These are phyloP conservation scores for Pythium insidiosum DNA, from an alignment of 352 stramenopile species.

Conservation along the genomic window DNA sequence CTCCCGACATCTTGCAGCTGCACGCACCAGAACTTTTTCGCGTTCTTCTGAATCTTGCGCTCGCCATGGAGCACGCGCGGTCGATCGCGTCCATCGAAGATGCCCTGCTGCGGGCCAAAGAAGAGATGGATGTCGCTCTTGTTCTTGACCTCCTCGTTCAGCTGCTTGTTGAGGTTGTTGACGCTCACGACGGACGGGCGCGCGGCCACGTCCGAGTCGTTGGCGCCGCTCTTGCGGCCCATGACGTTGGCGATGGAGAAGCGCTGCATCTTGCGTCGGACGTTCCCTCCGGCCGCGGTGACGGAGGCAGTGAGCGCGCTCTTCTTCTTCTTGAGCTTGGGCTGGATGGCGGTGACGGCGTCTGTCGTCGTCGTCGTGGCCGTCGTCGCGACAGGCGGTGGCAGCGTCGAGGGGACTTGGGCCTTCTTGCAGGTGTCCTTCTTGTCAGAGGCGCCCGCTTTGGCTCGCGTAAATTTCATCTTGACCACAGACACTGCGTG, in stretches of 20 bases:
- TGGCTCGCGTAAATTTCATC: conserved; percentile 15
- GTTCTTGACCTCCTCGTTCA: conserved; percentile 49
- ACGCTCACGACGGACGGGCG: conserved; percentile 63
- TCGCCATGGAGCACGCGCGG: conserved; percentile 82
- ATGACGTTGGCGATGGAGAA: conserved; percentile 75
- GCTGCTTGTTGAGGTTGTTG: conserved; percentile 62
- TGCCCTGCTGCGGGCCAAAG: conserved; percentile 62
- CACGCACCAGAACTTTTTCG: conserved; percentile 59
- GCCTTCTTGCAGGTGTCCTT: too few species aligned
- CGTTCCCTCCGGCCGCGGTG: too few species aligned
- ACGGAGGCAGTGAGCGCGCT: too few species aligned
- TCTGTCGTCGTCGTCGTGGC: too few species aligned
- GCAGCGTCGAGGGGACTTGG: too few species aligned
- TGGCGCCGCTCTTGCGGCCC: conserved; percentile 37
- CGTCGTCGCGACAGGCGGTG: too few species aligned
- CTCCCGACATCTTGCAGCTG: background rate
- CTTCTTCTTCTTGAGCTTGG: too few species aligned
- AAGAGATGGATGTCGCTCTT: conserved; percentile 68
- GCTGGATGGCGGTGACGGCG: too few species aligned
- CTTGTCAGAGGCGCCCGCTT: background rate
- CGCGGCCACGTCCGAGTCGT: conserved; percentile 33
- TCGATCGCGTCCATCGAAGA: conserved; percentile 66
- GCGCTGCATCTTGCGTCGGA: conserved; percentile 65
- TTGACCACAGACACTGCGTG: background rate
- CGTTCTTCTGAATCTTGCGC: conserved; percentile 82